Conservation (phyloP, 73 alveolate species). For the Paramecium sonneborni region DNA sequence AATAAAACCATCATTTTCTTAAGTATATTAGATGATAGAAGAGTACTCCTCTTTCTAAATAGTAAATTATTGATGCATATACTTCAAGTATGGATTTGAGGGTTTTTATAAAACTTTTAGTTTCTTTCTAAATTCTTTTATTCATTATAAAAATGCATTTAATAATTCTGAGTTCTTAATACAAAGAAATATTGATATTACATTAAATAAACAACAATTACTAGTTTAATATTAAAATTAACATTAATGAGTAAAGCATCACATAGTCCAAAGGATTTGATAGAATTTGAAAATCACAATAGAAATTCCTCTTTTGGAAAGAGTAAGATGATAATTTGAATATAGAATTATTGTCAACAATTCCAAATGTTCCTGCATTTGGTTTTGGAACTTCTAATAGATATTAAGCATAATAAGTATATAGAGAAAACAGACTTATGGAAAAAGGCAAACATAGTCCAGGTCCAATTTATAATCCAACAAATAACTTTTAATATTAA, state of each 20-base stretch:
- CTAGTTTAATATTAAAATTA: neutral
- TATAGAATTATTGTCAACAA: neutral
- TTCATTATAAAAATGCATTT: neutral
- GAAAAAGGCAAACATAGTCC: conserved; percentile 38
- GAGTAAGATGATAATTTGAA: neutral
- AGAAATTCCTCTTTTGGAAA: conserved; percentile 49
- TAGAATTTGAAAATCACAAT: conserved; percentile 26
- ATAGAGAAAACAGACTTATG: neutral
- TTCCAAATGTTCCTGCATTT: conserved; percentile 26
- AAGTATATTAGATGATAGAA: neutral
- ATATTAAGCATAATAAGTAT: conserved; percentile 16
- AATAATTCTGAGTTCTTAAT: neutral
- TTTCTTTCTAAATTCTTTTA: neutral
- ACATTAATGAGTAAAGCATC: neutral
- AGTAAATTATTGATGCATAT: neutral
- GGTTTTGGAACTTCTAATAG: conserved; percentile 12
- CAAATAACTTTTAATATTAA: neutral
- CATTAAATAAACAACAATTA: neutral
- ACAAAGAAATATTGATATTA: neutral
- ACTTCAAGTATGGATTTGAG: too few relatives aligned
- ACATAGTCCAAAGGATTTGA: conserved; percentile 8
- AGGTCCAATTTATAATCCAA: conserved; percentile 30
- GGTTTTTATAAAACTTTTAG: too few relatives aligned
- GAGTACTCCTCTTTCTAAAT: neutral
- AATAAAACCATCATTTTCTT: neutral